Evolutionary conservation across 1,284 basidiomycete species (phyloP).

Genomic region (Rugosomyces carneus): DNA sequence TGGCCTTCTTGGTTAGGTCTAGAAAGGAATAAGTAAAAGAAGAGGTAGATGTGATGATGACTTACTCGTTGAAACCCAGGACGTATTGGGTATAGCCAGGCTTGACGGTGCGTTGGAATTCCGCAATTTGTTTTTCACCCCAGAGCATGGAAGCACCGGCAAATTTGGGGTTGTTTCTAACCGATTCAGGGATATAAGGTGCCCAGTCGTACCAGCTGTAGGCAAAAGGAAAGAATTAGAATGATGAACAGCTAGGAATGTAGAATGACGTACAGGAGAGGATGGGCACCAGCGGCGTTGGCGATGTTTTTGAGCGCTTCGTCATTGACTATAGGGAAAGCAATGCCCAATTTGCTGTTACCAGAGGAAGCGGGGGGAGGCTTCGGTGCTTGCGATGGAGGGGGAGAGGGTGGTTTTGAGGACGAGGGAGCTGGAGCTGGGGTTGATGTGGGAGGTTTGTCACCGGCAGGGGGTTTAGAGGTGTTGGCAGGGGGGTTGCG

Average conservation of each 20-base stretch:
- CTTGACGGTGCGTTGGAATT: slow-evolving; percentile 39
- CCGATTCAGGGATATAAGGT: slow-evolving; percentile 36
- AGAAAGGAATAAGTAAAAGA: background rate
- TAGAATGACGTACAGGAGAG: slow-evolving; percentile 1
- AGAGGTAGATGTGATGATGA: background rate
- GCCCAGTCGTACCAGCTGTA: slow-evolving; percentile 57
- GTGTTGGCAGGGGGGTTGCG: slow-evolving; percentile 26
- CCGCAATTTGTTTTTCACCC: slow-evolving; percentile 43
- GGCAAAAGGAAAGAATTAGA: background rate
- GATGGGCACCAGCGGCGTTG: slow-evolving; percentile 29
- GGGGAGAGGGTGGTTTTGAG: background rate
- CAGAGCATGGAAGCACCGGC: slow-evolving; percentile 79
- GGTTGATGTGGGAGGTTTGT: slow-evolving; percentile 6
- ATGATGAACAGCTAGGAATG: slow-evolving; percentile 20
- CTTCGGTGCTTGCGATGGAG: slow-evolving; percentile 5
- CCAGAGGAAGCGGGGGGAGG: too few species aligned
- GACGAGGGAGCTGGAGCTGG: background rate
- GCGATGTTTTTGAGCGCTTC: slow-evolving; percentile 38
- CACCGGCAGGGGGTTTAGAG: slow-evolving; percentile 5
- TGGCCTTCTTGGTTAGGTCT: slow-evolving; percentile 44
- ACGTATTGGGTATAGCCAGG: slow-evolving; percentile 46
- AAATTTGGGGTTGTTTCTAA: too few species aligned
- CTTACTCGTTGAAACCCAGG: slow-evolving; percentile 70
- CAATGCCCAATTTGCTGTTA: slow-evolving; percentile 49
- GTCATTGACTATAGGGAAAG: slow-evolving; percentile 55